These are phyloP conservation scores for Mycosphaerella sp. DNA, from an alignment of 2,329 filamentous ascomycete species.

Conservation along the genomic window DNA sequence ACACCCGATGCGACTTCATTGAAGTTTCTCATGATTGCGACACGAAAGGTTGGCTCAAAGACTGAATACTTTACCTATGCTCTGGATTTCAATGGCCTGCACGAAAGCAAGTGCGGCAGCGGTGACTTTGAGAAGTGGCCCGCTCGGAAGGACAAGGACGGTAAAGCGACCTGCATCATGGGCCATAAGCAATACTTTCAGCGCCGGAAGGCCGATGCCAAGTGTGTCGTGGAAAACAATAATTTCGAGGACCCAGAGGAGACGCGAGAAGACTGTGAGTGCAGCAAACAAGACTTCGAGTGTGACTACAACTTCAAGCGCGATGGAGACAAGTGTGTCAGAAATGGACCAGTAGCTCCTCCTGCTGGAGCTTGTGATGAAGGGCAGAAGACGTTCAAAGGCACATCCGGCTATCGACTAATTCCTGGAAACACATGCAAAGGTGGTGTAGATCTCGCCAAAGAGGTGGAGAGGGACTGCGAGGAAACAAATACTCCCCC, in stretches of 20 bases:
- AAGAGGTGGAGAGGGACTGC: constrained; percentile 66
- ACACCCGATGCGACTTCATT: constrained; percentile 87
- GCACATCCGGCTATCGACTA: constrained; percentile 82
- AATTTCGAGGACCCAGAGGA: constrained; percentile 74
- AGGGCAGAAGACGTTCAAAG: constrained; percentile 67
- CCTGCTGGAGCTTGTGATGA: constrained; percentile 71
- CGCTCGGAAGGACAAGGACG: constrained; percentile 72
- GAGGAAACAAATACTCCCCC: constrained; percentile 53
- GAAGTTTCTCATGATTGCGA: constrained; percentile 75
- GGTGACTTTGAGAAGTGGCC: constrained; percentile 82
- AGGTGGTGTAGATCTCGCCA: constrained; percentile 39
- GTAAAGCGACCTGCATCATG: constrained; percentile 85
- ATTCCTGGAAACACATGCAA: constrained; percentile 62
- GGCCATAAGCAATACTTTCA: constrained; percentile 85
- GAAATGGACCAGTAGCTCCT: constrained; percentile 54
- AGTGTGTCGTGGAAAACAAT: constrained; percentile 75
- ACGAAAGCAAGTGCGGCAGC: constrained; percentile 70
- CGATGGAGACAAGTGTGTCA: constrained; percentile 63
- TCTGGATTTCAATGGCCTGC: constrained; percentile 76
- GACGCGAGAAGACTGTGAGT: constrained; percentile 69
- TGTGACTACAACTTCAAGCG: constrained; percentile 87
- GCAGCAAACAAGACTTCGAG: constrained; percentile 80
- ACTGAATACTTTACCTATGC: constrained; percentile 56
- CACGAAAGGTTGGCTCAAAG: constrained; percentile 48
- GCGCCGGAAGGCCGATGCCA: constrained; percentile 76